phyloP scores from a whole-genome alignment of 768 basidiomycete species.

The Amanita fuliginea region DNA sequence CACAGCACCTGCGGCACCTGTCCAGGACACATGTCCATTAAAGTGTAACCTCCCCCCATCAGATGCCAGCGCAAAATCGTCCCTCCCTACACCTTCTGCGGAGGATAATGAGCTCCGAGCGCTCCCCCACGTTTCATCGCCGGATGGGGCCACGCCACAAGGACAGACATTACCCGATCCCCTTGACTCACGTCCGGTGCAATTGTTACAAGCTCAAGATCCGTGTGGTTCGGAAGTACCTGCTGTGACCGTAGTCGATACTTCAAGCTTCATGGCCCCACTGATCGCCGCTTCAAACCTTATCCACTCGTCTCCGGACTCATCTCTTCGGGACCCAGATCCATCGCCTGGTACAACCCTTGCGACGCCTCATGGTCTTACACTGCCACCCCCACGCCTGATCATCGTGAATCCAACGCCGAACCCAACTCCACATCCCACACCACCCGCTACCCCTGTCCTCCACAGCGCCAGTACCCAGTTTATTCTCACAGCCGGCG shows the following conservation, averaged over 20 bases:
- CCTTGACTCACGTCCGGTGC: background rate
- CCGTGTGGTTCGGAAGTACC: slow-evolving; percentile 7
- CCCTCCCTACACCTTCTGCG: slow-evolving; percentile 4
- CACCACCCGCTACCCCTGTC: slow-evolving; percentile 62
- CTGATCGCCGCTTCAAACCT: slow-evolving; percentile 6
- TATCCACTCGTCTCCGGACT: slow-evolving; percentile 1
- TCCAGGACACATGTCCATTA: background rate
- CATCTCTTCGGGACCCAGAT: slow-evolving; percentile 3
- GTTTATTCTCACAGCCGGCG: background rate
- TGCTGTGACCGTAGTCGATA: slow-evolving; percentile 4
- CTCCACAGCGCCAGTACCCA: slow-evolving; percentile 9
- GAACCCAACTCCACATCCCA: slow-evolving; percentile 67
- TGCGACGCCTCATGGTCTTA: slow-evolving; percentile 6
- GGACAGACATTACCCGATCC: background rate
- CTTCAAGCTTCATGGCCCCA: slow-evolving; percentile 2
- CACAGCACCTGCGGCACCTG: background rate
- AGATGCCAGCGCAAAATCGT: background rate
- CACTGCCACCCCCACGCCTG: slow-evolving; percentile 35
- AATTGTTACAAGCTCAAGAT: slow-evolving; percentile 4
- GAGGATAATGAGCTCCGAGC: slow-evolving; percentile 1
- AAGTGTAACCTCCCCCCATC: background rate
- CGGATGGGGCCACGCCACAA: background rate
- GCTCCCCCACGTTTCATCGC: background rate
- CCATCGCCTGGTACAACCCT: slow-evolving; percentile 8
- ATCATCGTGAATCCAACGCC: slow-evolving; percentile 71